phyloP scores from a whole-genome alignment of 352 stramenopile genomes.

The Pythium grandisporangium region DNA sequence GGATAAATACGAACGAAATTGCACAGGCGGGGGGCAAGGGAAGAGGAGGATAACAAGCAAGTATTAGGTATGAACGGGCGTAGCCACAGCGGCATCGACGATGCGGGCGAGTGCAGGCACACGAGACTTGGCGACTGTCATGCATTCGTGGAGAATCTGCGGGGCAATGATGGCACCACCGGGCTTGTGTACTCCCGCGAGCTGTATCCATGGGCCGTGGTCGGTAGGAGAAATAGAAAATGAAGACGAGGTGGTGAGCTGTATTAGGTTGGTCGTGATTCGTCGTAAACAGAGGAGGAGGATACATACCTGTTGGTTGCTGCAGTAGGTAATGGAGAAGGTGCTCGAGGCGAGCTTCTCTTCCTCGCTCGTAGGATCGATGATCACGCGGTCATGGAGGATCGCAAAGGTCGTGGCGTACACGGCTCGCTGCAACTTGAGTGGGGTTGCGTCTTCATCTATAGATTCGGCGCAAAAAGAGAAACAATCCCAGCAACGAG shows the following conservation, averaged over 20 bases:
- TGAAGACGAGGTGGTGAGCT: too few relatives aligned
- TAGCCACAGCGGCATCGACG: constrained; percentile 18
- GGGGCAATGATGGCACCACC: constrained; percentile 38
- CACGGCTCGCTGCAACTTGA: constrained; percentile 47
- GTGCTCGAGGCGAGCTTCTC: constrained; percentile 43
- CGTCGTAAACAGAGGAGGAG: too few relatives aligned
- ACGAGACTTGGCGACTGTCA: constrained; percentile 45
- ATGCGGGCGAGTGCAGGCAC: constrained; percentile 23
- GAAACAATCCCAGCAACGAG: neutral
- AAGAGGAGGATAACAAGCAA: too few relatives aligned
- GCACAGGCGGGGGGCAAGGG: too few relatives aligned
- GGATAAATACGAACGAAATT: too few relatives aligned
- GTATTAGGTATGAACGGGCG: constrained; percentile 3
- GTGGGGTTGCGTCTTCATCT: constrained; percentile 38
- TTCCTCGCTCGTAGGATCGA: constrained; percentile 69
- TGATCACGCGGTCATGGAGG: constrained; percentile 38
- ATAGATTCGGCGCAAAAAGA: neutral
- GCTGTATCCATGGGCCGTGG: too few relatives aligned
- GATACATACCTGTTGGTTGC: constrained; percentile 34
- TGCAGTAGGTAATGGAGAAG: constrained; percentile 66
- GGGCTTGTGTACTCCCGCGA: constrained; percentile 54
- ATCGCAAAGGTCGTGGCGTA: constrained; percentile 64
- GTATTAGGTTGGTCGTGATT: too few relatives aligned
- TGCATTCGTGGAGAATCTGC: constrained; percentile 47
- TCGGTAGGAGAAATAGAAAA: neutral